These are phyloP conservation scores for Hericium alpestre DNA, from an alignment of 768 basidiomycete species.

Conservation along the genomic window DNA sequence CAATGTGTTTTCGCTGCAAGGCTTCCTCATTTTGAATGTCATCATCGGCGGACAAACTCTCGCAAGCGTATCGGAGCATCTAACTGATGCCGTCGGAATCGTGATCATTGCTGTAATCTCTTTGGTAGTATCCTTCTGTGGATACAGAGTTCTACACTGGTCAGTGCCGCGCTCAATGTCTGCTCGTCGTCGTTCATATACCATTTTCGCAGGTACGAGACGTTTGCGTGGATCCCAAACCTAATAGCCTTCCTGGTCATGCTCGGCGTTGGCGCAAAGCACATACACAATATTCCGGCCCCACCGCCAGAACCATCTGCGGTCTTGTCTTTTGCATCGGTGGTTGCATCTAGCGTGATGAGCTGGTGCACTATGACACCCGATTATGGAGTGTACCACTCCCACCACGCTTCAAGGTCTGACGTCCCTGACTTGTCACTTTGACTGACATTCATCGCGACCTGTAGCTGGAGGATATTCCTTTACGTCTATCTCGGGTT, in stretches of 20 bases:
- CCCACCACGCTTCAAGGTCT: conserved; percentile 20
- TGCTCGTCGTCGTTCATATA: not conserved
- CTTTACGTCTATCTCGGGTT: conserved; percentile 38
- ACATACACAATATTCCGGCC: conserved; percentile 18
- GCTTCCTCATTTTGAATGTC: conserved; percentile 38
- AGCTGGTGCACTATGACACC: conserved; percentile 34
- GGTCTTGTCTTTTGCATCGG: conserved; percentile 35
- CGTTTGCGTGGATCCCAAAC: conserved; percentile 30
- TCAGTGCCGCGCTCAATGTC: not conserved
- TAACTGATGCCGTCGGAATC: conserved; percentile 28
- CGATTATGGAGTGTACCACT: conserved; percentile 41
- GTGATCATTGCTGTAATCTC: conserved; percentile 32
- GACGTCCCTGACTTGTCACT: not conserved
- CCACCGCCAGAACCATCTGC: conserved; percentile 23
- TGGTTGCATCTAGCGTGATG: conserved; percentile 32
- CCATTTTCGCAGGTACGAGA: conserved; percentile 22
- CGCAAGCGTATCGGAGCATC: conserved; percentile 25
- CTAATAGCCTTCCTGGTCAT: conserved; percentile 28
- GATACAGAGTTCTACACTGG: conserved; percentile 25
- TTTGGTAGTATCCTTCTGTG: conserved; percentile 27
- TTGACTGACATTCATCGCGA: no score
- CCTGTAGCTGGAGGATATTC: conserved; percentile 27
- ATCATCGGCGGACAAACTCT: conserved; percentile 42
- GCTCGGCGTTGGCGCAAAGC: conserved; percentile 26
- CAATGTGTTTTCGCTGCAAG: conserved; percentile 35